Conservation (phyloP, 192 early-diverging fungal genomes). For the Chytriomyces sp. region DNA sequence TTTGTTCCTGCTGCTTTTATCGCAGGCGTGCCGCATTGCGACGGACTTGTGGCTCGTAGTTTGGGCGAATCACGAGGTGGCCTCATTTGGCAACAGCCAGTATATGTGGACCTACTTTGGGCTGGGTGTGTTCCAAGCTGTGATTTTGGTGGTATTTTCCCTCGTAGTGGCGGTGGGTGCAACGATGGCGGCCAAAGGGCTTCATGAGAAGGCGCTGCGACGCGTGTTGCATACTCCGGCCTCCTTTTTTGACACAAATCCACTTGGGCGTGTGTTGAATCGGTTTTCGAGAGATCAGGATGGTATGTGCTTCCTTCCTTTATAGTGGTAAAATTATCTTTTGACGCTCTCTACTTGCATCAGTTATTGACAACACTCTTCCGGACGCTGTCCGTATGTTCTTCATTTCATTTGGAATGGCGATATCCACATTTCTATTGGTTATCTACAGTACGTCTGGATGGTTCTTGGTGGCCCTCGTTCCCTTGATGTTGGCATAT, state of each 20-base stretch:
- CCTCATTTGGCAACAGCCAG: conserved; percentile 32
- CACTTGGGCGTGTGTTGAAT: conserved; percentile 73
- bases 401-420: conserved; percentile 26
- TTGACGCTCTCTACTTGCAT: background rate
- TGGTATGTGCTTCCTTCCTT: conserved; percentile 27
- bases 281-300: conserved; percentile 71
- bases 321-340: background rate
- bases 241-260: conserved; percentile 78
- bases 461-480: conserved; percentile 24
- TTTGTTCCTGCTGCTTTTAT: conserved; percentile 10
- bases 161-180: conserved; percentile 54
- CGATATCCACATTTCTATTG: conserved; percentile 28
- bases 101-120: conserved; percentile 38
- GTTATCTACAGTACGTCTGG: conserved; percentile 34
- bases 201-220: conserved; percentile 70
- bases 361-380: conserved; percentile 32
- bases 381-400: conserved; percentile 52
- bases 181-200: conserved; percentile 53
- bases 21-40: conserved; percentile 45
- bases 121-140: conserved; percentile 29
- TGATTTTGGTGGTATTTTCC: conserved; percentile 31
- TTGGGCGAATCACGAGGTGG: conserved; percentile 34
- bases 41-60: conserved; percentile 48
- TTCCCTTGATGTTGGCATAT: conserved; percentile 32
- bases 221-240: conserved; percentile 73